Evolutionary conservation across 2,329 filamentous ascomycete genomes (phyloP), one percentile per base, ranked within the genome.

Genomic region (Nothophaeocryptopus gaeumannii): DNA sequence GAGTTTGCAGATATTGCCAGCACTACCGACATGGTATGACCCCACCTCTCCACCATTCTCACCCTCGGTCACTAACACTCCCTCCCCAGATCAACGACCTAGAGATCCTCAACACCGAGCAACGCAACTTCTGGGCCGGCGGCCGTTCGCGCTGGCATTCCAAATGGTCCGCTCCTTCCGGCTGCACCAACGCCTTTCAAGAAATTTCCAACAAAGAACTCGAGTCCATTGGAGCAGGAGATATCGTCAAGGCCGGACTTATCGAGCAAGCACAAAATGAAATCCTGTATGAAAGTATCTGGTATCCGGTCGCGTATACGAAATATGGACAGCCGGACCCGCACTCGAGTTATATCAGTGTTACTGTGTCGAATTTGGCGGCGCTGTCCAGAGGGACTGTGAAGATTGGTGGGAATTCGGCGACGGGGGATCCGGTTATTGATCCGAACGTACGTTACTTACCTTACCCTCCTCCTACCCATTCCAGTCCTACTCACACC

Each of bases 131-230:
- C 40, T 56, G 45, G 35, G 20, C 40, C 7, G 52, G 47, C 14
- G 45, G 48, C 7, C 32, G 37, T 10, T 46, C 48, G 7, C 43
- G 39, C 10, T 50, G 47, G 39, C 39, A 54, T 8, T 51, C 46
- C 39, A 56, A 56, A 39, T 56, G 54, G 54, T 53, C 50, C 13
- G 47, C 50, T 12, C 50, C 53, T 10, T 55, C 53, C 2, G 54
- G 54, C 26, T 53, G 47, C 35, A 56, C 54, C 5, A 56, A 56
- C 34, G 54, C 42, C 12, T 56, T 56, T 44, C 54, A 51, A 2
- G 47, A 56, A n/a, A 56, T 56, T 13, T 31, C 51, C 9, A 42
- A 50, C 14, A 44, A 49, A 2, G 54, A 54, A 16, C 47, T 56
- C 3, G 29, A 50, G 30, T 15, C 39, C 7, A 30, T 56, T 12